Evolutionary conservation across 2,329 filamentous ascomycete species (phyloP).

Genomic region (Laburnicola sp.): DNA sequence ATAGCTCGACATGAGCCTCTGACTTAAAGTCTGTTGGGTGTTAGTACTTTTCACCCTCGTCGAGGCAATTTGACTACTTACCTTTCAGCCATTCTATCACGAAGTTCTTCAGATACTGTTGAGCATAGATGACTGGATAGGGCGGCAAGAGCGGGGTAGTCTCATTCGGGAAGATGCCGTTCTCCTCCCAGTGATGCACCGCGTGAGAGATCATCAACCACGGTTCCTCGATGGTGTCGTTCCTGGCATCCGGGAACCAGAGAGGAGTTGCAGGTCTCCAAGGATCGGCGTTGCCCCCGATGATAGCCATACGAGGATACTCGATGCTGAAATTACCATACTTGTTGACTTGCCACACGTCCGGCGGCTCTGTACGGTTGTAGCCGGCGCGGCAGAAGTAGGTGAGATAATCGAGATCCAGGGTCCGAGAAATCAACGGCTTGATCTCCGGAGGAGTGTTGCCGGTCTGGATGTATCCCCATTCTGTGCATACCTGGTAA

Average conservation of each 20-base stretch:
- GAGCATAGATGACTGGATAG: conserved; percentile 59
- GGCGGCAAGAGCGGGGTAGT: conserved; percentile 63
- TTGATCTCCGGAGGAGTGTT: conserved; percentile 65
- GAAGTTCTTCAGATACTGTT: conserved; percentile 62
- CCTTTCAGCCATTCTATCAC: conserved; percentile 68
- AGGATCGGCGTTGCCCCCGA: conserved; percentile 78
- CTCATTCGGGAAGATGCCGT: conserved; percentile 66
- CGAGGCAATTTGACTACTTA: conserved; percentile 8
- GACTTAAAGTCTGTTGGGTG: neutral
- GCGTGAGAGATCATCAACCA: conserved; percentile 73
- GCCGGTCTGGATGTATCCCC: conserved; percentile 79
- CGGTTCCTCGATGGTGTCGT: conserved; percentile 66
- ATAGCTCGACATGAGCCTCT: neutral
- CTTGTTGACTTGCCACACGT: conserved; percentile 71
- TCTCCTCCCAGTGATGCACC: conserved; percentile 82
- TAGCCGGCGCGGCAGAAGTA: conserved; percentile 68
- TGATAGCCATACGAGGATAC: conserved; percentile 73
- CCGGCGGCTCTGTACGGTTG: conserved; percentile 66
- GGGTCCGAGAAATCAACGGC: conserved; percentile 71
- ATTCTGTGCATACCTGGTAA: conserved; percentile 60
- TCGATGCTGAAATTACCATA: conserved; percentile 73
- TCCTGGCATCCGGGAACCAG: conserved; percentile 61
- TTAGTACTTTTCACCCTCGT: too few relatives aligned
- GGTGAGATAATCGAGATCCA: conserved; percentile 65
- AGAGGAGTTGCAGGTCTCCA: conserved; percentile 77